These are phyloP conservation scores for Globisporangium middletonii DNA, from an alignment of 352 stramenopile species.

Conservation along the genomic window DNA sequence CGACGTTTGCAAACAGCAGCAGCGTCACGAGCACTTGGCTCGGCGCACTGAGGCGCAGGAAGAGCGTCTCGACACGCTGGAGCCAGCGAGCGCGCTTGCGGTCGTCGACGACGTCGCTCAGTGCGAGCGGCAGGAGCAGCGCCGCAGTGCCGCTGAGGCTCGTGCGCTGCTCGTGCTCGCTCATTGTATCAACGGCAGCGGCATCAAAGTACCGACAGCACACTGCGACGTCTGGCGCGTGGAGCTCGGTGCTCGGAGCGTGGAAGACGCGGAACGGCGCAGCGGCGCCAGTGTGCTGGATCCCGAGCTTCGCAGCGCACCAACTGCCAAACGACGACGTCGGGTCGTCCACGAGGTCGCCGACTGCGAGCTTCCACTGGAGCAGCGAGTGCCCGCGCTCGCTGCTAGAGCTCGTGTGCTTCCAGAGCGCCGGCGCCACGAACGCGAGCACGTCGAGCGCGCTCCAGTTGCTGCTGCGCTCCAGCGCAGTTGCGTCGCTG, in stretches of 20 bases:
- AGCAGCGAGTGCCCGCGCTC: constrained; percentile 9
- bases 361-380: constrained; percentile 69
- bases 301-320: constrained; percentile 54
- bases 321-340: constrained; percentile 65
- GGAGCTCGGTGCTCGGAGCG: not conserved
- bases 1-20: constrained; percentile 35
- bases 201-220: constrained; percentile 63
- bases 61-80: constrained; percentile 27
- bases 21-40: constrained; percentile 32
- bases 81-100: constrained; percentile 33
- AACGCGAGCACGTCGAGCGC: constrained; percentile 28
- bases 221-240: constrained; percentile 23
- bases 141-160: constrained; percentile 36
- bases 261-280: constrained; percentile 19
- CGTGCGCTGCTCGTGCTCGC: constrained; percentile 14
- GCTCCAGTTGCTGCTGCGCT: constrained; percentile 1
- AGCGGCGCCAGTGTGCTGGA: constrained; percentile 7
- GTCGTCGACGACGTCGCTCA: constrained; percentile 31
- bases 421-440: constrained; percentile 21
- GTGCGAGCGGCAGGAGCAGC: constrained; percentile 50
- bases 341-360: constrained; percentile 51
- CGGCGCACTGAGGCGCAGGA: constrained; percentile 22
- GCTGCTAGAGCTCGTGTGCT: constrained; percentile 11
- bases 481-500: not conserved
- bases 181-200: constrained; percentile 14